These are phyloP conservation scores for Didymosphaeria variabile DNA, from an alignment of 2,329 filamentous ascomycete species.

Conservation along the genomic window DNA sequence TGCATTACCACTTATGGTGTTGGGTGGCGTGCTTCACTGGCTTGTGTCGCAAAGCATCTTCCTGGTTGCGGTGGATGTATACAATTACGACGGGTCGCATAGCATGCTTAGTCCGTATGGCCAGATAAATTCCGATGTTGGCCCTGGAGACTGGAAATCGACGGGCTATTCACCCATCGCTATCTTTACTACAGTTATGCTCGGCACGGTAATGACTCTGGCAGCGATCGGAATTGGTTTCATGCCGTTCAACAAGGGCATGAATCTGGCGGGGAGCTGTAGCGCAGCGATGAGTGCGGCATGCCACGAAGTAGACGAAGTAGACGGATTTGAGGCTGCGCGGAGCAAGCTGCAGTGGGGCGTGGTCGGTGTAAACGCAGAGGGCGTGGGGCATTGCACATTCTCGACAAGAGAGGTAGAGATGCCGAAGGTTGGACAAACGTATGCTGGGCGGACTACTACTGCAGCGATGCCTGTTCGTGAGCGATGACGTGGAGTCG, in stretches of 20 bases:
- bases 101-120: neutral
- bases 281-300: slow-evolving; percentile 22
- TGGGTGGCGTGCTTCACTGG: slow-evolving; percentile 53
- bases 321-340: slow-evolving; percentile 10
- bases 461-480: neutral
- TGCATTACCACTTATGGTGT: slow-evolving; percentile 46
- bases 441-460: slow-evolving; percentile 12
- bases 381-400: slow-evolving; percentile 22
- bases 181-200: slow-evolving; percentile 23
- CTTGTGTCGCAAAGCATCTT: slow-evolving; percentile 56
- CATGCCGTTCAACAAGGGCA: slow-evolving; percentile 76
- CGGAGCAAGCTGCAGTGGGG: slow-evolving; percentile 23
- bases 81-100: slow-evolving; percentile 9
- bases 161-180: slow-evolving; percentile 29
- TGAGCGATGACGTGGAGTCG: neutral
- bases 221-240: slow-evolving; percentile 66
- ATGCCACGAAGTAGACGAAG: slow-evolving; percentile 20
- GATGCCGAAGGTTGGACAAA: slow-evolving; percentile 9
- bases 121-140: too few relatives aligned
- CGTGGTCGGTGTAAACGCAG: slow-evolving; percentile 9
- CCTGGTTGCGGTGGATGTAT: slow-evolving; percentile 44
- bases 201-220: slow-evolving; percentile 14
- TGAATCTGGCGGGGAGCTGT: slow-evolving; percentile 74
- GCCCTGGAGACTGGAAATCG: slow-evolving; percentile 4
- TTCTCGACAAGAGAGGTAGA: slow-evolving; percentile 16